Evolutionary conservation across 2,329 filamentous ascomycete species (phyloP), one percentile per base, ranked within the genome.

Genomic region (Calonectria pseudoturangicola): DNA sequence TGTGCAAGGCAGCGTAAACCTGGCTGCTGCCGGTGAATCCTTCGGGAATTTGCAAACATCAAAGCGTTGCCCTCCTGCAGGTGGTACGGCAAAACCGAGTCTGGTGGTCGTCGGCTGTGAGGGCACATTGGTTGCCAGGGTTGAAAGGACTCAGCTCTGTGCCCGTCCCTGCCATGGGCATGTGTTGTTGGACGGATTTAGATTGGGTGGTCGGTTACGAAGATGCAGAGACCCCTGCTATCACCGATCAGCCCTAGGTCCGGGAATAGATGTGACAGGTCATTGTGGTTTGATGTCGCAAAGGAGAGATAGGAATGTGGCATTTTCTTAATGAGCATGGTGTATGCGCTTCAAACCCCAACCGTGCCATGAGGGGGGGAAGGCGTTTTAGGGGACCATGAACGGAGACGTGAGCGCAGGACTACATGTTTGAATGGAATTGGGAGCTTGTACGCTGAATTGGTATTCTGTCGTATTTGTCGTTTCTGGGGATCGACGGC

Each of bases 341-440:
- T 70, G 66, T 66, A 63, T 66, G 43, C 67, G 50, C n/a, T 72
- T 48, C 54, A 45, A 70, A 66, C 76, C 77, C 71, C 71, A 76
- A 71, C 56, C 74, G 75, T 79, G 72, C 74, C 74, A 76, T 70
- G 50, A 56, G 76, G 36, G 21, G 77, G 76, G 75, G 33, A 36
- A 36, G 33, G 33, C 30, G 10, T 36, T 12, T 6, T 5, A 76
- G 27, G 77, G 75, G 75, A 62, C 39, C 58, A 63, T 63, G 45
- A 51, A 64, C 64, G 58, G 25, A 74, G 70, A 77, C 72, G 60
- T 68, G 71, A 76, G 70, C 69, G 64, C 43, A 54, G 66, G 33
- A 43, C 27, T 12, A 33, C 10, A 18, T 60, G 27, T 45, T 15
- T 70, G 50, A 43, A 48, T 70, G 43, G 39, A 66, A 48, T 43